A percentile compares a stretch with the other conserved stretches of the same genome.
phyloP scores from a whole-genome alignment of 345 rosid genomes.

The Brassica nigra region DNA sequence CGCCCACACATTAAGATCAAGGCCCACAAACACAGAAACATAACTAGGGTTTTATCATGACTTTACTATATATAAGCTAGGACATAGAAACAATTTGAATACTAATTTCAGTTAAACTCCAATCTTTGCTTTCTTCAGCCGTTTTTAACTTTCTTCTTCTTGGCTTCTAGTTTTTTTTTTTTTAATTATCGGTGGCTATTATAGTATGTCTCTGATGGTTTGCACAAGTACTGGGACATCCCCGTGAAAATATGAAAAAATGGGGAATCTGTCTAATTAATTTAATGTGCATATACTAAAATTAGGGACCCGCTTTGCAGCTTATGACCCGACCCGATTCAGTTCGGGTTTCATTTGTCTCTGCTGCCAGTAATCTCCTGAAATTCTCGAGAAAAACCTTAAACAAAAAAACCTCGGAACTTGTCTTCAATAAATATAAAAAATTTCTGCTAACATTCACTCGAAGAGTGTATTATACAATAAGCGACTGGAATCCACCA shows the following conservation, averaged over 20 bases:
- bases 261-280: slow-evolving; percentile 38
- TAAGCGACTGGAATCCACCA: background rate
- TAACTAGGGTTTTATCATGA: slow-evolving; percentile 5
- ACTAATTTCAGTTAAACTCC: background rate
- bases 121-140: background rate
- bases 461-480: no score
- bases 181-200: background rate
- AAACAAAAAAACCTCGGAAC: no score
- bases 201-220: background rate
- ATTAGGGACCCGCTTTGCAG: slow-evolving; percentile 45
- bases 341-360: slow-evolving; percentile 17
- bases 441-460: no score
- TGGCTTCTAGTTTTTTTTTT: background rate
- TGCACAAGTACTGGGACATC: slow-evolving; percentile 45
- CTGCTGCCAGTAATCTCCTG: slow-evolving; percentile 46
- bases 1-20: background rate
- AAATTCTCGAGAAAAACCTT: slow-evolving; percentile 6
- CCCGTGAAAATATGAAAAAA: background rate
- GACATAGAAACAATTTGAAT: background rate
- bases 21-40: background rate
- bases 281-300: slow-evolving; percentile 35
- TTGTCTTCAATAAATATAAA: no score
- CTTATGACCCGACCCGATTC: slow-evolving; percentile 31
- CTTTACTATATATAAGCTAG: slow-evolving; percentile 7
- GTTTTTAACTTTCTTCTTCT: background rate